phyloP scores from a whole-genome alignment of 371 early-diverging fungal genomes.

The Rhizopus microsporus region DNA sequence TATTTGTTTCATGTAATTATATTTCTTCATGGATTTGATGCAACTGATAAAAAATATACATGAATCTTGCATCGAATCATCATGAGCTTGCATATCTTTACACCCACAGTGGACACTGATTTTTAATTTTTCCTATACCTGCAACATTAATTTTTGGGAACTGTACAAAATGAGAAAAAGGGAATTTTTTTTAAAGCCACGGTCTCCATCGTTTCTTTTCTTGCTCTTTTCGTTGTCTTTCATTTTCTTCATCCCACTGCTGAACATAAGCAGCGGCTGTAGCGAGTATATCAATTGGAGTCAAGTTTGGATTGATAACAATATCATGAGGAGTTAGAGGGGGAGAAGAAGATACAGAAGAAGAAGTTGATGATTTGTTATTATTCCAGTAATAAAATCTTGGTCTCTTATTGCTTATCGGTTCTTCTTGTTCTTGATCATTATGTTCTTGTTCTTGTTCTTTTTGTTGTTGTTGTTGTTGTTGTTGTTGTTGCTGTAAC shows the following conservation, averaged over 20 bases:
- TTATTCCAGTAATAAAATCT: constrained; percentile 19
- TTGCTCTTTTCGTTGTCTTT: constrained; percentile 13
- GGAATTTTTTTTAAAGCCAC: constrained; percentile 18
- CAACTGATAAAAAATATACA: no score
- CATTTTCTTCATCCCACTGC: constrained; percentile 39
- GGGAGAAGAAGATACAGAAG: constrained; percentile 20
- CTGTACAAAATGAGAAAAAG: no score
- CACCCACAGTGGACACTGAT: no score
- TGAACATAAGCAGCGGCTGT: constrained; percentile 54
- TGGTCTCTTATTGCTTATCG: constrained; percentile 6
- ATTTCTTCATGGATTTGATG: no score
- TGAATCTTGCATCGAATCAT: no score
- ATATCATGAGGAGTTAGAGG: constrained; percentile 26
- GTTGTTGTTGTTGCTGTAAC: constrained; percentile 21
- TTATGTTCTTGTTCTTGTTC: background rate
- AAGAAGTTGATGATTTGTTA: constrained; percentile 16
- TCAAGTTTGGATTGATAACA: constrained; percentile 17
- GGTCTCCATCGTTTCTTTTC: constrained; percentile 28
- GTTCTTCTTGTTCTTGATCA: background rate
- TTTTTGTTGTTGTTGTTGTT: constrained; percentile 2
- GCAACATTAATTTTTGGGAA: no score
- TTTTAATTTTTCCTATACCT: no score
- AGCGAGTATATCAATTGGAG: constrained; percentile 49
- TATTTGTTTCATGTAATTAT: no score
- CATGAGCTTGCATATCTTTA: no score